These are phyloP conservation scores for Candida vartiovaarae DNA, from an alignment of 805 yeast genomes.

Conservation along the genomic window DNA sequence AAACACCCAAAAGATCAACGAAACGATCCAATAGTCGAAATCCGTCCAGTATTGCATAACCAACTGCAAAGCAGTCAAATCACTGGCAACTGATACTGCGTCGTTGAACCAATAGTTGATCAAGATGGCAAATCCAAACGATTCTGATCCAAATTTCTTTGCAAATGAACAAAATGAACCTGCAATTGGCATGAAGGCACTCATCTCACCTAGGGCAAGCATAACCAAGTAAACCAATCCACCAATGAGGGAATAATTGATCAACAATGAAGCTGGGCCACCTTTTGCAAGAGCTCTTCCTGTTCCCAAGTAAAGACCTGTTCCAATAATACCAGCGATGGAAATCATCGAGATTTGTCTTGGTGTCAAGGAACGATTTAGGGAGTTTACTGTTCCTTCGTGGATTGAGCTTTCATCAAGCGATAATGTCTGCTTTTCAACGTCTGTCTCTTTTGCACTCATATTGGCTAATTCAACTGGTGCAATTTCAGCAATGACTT, in stretches of 20 bases:
- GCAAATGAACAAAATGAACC: slow-evolving; percentile 58
- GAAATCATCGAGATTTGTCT: slow-evolving; percentile 70
- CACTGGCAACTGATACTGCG: slow-evolving; percentile 44
- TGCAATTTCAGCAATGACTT: no score
- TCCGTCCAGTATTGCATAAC: slow-evolving; percentile 46
- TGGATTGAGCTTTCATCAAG: not conserved
- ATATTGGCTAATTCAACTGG: no score
- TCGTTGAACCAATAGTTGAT: slow-evolving; percentile 30
- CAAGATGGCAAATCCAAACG: slow-evolving; percentile 38
- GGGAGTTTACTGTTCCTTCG: slow-evolving; percentile 11
- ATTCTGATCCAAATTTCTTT: slow-evolving; percentile 40
- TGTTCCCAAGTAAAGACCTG: slow-evolving; percentile 54
- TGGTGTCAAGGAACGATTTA: slow-evolving; percentile 27
- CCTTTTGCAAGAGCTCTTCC: slow-evolving; percentile 38
- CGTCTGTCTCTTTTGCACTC: not conserved
- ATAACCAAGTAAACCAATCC: slow-evolving; percentile 53
- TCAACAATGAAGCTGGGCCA: slow-evolving; percentile 31
- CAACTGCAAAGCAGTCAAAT: slow-evolving; percentile 49
- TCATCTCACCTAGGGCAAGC: slow-evolving; percentile 56
- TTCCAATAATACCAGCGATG: slow-evolving; percentile 78
- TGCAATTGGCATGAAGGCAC: slow-evolving; percentile 44
- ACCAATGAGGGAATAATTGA: slow-evolving; percentile 32
- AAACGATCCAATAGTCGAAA: slow-evolving; percentile 45
- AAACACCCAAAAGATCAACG: slow-evolving; percentile 46
- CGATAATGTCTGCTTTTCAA: not conserved